Percentiles rank a stretch among this genome's conserved stretches.
These are phyloP conservation scores for Ganoderma meredithae DNA, from an alignment of 1,284 basidiomycete genomes.

Conservation along the genomic window DNA sequence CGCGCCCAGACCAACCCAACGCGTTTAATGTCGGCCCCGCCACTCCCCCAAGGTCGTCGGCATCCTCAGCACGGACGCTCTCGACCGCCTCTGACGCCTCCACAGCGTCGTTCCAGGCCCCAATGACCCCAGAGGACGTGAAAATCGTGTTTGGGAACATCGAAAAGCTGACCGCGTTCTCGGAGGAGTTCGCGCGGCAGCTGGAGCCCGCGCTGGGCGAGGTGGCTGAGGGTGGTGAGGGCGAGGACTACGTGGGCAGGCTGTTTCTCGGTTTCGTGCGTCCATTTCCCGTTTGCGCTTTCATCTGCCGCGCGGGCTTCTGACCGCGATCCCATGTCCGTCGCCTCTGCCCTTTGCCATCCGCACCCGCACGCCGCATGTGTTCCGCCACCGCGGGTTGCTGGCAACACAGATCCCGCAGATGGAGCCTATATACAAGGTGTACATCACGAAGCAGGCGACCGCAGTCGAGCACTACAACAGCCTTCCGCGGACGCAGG, in stretches of 20 bases:
- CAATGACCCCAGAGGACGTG: conserved; percentile 77
- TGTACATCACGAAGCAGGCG: conserved; percentile 89
- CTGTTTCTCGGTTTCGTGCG: conserved; percentile 78
- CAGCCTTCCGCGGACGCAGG: conserved; percentile 60
- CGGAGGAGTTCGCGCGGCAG: conserved; percentile 69
- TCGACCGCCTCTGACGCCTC: conserved; percentile 65
- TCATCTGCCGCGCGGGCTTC: neutral
- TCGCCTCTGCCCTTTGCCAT: neutral
- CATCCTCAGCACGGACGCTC: conserved; percentile 55
- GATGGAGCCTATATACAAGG: conserved; percentile 81
- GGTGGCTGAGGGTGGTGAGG: conserved; percentile 63
- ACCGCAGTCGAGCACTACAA: conserved; percentile 77
- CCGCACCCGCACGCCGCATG: conserved; percentile 2
- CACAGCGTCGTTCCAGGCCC: conserved; percentile 51
- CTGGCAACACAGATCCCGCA: conserved; percentile 65
- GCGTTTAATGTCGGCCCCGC: conserved; percentile 39
- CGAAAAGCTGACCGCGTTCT: conserved; percentile 74
- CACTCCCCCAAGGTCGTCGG: conserved; percentile 45
- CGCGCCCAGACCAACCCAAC: conserved; percentile 40
- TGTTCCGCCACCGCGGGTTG: neutral
- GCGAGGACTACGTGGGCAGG: conserved; percentile 78
- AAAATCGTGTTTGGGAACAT: conserved; percentile 85
- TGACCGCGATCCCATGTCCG: conserved; percentile 6
- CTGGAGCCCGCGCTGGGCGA: conserved; percentile 49
- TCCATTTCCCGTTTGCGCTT: conserved; percentile 3